Percentiles rank a stretch among this genome's conserved stretches.
These are phyloP conservation scores for Candida chilensis DNA, from an alignment of 805 yeast species.

Conservation along the genomic window DNA sequence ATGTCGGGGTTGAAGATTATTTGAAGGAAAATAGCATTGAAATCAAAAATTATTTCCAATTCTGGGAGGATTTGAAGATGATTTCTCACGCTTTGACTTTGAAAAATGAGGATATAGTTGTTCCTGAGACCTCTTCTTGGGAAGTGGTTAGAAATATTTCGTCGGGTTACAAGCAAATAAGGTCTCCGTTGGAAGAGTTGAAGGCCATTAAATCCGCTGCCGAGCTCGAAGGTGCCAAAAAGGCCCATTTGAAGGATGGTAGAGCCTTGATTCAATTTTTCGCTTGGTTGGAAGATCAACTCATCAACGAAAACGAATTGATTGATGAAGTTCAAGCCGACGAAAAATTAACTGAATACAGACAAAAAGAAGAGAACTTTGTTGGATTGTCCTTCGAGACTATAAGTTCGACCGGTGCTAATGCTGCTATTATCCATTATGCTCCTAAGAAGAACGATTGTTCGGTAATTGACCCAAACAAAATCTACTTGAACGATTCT, in stretches of 20 bases:
- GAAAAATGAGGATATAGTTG: constrained; percentile 25
- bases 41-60: constrained; percentile 30
- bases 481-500: constrained; percentile 46
- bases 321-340: constrained; percentile 32
- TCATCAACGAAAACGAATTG: constrained; percentile 20
- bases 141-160: constrained; percentile 53
- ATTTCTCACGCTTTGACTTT: constrained; percentile 24
- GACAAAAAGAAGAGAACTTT: constrained; percentile 33
- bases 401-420: constrained; percentile 67
- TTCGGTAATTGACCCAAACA: constrained; percentile 40
- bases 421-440: constrained; percentile 74
- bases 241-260: constrained; percentile 51
- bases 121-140: constrained; percentile 61
- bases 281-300: constrained; percentile 48
- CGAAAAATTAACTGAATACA: constrained; percentile 22
- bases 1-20: constrained; percentile 13
- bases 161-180: constrained; percentile 15
- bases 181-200: constrained; percentile 35
- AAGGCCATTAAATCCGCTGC: constrained; percentile 41
- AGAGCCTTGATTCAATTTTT: constrained; percentile 43
- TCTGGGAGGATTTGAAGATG: constrained; percentile 33
- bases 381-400: constrained; percentile 67
- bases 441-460: constrained; percentile 39
- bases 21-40: constrained; percentile 15
- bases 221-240: constrained; percentile 41